Base-by-base conservation (phyloP, 2,329 filamentous ascomycete species). In the Nemania sp. region DNA sequence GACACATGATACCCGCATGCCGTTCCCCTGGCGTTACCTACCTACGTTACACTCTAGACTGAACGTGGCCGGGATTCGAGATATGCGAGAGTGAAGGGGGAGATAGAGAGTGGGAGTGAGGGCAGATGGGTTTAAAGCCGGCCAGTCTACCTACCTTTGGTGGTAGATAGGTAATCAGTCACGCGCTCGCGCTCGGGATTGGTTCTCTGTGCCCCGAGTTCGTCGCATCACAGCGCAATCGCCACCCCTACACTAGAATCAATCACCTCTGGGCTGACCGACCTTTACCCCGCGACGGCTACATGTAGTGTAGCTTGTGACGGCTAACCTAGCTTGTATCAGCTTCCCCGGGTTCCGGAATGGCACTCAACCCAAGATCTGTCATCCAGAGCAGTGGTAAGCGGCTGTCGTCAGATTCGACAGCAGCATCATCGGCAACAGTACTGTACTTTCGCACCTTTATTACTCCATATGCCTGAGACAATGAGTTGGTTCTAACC, bases 261-360 rank as follows among this genome's bases (percentile, higher is more conserved):
- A 42, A 43, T 50, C 39, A 42, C 52, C 34, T 47, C n/a, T 42
- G 5, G 13, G 9, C 15, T 18, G 20, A 1, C 17, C 25, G 7
- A 29, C 25, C 25, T 3, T 55, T 52, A 42, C 58, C 50, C 58
- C 54, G 50, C 57, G 60, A 49, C 21, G 50, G 32, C 15, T 59
- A 39, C n/a, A n/a, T n/a, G n/a, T n/a, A n/a, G n/a, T n/a, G n/a
- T n/a, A 29, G 25, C 25, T 29, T 29, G 25, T 29, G 25, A 29
- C 25, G 25, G 25, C 25, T 29, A 29, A 50, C 57, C 25, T 29
- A 29, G 54, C 57, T 63, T 57, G 58, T 54, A 50, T 62, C 54
- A 59, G 58, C 57, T 55, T 43, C 11, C 35, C 37, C 52, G 42
- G 51, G 55, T 42, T 55, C 47, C 54, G 54, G 42, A 32, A 50